phyloP scores from a whole-genome alignment of 106 monocot genomes.

The Dioscorea dumetorum region DNA sequence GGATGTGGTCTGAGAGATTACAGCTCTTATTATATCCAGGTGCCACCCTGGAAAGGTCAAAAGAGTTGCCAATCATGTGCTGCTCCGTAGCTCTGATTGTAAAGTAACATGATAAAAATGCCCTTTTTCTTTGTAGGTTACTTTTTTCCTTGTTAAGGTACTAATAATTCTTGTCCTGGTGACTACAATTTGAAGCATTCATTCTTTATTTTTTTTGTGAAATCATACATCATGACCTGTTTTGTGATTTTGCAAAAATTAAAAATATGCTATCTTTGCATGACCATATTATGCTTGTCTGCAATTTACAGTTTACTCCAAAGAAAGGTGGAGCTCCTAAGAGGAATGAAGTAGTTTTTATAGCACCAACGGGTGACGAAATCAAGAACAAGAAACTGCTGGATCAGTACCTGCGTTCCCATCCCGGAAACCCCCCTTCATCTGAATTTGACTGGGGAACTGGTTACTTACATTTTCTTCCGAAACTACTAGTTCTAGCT shows the following conservation, averaged over 20 bases:
- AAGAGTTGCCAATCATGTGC: no score
- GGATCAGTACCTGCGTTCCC: constrained; percentile 45
- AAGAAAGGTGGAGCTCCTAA: constrained; percentile 46
- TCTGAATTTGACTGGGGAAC: constrained; percentile 82
- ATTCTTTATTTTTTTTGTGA: neutral
- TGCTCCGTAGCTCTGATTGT: no score
- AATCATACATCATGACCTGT: neutral
- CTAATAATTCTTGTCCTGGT: neutral
- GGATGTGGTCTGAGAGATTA: no score
- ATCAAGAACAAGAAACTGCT: constrained; percentile 65
- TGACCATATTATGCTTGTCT: neutral
- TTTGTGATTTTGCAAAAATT: neutral
- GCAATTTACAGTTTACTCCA: constrained; percentile 29
- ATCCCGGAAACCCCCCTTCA: constrained; percentile 52
- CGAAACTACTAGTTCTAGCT: neutral
- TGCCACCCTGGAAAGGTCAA: no score
- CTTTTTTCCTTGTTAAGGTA: no score
- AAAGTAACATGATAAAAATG: no score
- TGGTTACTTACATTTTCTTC: constrained; percentile 24
- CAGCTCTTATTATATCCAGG: no score
- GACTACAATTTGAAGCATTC: neutral
- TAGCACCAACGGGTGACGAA: constrained; percentile 74
- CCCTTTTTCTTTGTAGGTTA: no score
- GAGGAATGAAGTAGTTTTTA: constrained; percentile 40
- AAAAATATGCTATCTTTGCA: neutral